Evolutionary conservation across 345 rosid species (phyloP).

Genomic region (Lepidium aucheri): DNA sequence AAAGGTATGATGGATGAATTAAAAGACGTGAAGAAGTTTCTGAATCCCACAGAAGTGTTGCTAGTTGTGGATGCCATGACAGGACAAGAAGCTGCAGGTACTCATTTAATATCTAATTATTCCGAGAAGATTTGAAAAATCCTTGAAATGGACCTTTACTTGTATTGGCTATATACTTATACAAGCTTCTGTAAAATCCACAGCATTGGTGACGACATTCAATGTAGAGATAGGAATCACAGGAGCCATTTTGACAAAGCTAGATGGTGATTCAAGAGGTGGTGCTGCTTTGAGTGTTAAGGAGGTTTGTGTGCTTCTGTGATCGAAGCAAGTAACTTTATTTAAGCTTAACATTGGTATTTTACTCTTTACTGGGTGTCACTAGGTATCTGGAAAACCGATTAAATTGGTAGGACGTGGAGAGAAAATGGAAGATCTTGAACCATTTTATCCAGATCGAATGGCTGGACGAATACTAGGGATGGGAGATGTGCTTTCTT

Average conservation of each 20-base stretch:
- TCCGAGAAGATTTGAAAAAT: background rate
- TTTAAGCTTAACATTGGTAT: background rate
- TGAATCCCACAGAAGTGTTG: conserved; percentile 88
- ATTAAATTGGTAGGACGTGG: conserved; percentile 97
- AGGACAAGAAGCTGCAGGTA: conserved; percentile 99
- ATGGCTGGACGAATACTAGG: conserved; percentile 98
- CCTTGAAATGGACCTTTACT: background rate
- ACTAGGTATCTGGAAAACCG: conserved; percentile 92
- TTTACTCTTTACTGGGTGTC: conserved; percentile 9
- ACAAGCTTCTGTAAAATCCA: background rate
- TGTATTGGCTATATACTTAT: background rate
- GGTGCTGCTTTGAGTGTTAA: conserved; percentile 98
- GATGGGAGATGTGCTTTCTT: conserved; percentile 98
- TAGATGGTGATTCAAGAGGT: conserved; percentile 99
- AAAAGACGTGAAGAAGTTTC: conserved; percentile 78
- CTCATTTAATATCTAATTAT: background rate
- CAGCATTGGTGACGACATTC: conserved; percentile 94
- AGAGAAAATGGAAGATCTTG: conserved; percentile 96
- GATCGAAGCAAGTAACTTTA: background rate
- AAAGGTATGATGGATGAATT: conserved; percentile 97
- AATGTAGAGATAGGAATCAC: conserved; percentile 97
- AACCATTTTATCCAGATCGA: conserved; percentile 93
- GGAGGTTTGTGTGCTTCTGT: conserved; percentile 55
- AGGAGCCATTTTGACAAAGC: conserved; percentile 96
- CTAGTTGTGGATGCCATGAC: conserved; percentile 99